These are phyloP conservation scores for Xylaria sp. DNA, from an alignment of 2,329 filamentous ascomycete genomes.

Conservation along the genomic window DNA sequence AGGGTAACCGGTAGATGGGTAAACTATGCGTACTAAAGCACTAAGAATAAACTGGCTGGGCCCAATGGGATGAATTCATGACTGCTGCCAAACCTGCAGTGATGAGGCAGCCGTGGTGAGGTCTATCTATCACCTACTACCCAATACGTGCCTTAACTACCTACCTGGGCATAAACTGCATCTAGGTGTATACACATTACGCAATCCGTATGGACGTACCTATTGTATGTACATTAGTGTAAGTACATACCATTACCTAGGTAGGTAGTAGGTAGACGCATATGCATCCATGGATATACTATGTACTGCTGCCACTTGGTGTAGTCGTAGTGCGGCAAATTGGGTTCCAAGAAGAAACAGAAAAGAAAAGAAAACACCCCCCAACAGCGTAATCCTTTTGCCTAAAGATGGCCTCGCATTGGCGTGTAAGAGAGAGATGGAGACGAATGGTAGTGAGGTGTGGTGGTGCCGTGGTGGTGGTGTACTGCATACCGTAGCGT, in stretches of 20 bases:
- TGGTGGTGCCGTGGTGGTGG: no score
- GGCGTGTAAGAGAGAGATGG: conserved; percentile 23
- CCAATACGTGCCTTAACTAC: no score
- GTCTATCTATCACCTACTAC: no score
- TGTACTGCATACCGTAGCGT: no score
- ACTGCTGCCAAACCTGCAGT: background rate
- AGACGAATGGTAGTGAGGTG: background rate
- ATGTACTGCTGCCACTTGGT: background rate
- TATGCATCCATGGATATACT: background rate
- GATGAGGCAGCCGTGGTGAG: background rate
- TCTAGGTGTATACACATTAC: no score
- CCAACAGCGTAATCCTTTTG: conserved; percentile 24
- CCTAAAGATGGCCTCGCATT: conserved; percentile 26
- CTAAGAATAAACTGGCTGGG: background rate
- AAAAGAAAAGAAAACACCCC: no score
- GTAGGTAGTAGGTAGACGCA: no score
- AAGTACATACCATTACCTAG: background rate
- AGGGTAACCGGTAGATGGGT: background rate
- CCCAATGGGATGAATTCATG: background rate
- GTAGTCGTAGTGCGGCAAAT: conserved; percentile 3
- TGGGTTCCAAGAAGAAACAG: background rate
- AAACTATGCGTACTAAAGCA: background rate
- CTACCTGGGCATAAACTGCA: no score
- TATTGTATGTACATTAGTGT: no score
- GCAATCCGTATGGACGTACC: no score